Conservation (phyloP, 345 rosid genomes). For the Salix koriyanagi region DNA sequence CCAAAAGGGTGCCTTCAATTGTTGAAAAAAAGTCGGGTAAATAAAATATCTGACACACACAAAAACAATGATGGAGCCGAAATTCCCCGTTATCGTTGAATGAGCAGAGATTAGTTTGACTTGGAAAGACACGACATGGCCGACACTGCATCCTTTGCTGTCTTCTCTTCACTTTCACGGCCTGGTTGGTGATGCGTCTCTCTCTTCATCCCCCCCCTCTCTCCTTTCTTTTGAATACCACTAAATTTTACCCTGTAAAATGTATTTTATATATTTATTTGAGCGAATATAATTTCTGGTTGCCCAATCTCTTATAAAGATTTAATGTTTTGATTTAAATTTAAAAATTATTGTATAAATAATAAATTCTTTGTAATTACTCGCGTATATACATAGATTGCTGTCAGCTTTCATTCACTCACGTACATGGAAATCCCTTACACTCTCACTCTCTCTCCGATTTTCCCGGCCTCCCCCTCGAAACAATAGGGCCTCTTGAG, state of each 20-base stretch:
- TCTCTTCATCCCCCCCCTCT: neutral
- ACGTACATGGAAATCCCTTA: too few species aligned
- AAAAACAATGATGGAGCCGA: neutral
- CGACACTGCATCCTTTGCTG: conserved; percentile 2
- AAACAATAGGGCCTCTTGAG: conserved; percentile 14
- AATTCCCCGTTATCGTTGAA: neutral
- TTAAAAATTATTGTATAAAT: too few species aligned
- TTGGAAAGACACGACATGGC: conserved; percentile 7
- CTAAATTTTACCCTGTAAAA: too few species aligned
- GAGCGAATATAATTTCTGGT: too few species aligned
- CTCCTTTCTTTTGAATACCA: too few species aligned
- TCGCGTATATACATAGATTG: too few species aligned
- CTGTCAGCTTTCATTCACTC: too few species aligned
- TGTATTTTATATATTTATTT: too few species aligned
- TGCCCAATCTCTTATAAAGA: too few species aligned
- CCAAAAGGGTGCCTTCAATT: conserved; percentile 2
- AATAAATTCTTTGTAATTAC: too few species aligned
- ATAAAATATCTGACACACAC: neutral
- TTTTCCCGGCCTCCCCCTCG: neutral
- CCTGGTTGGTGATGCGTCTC: conserved; percentile 13
- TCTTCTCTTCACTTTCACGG: neutral
- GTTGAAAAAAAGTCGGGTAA: neutral
- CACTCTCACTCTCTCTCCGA: too few species aligned
- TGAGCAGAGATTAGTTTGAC: conserved; percentile 8
- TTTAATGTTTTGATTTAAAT: too few species aligned